Evolutionary conservation across 192 early-diverging fungal genomes (phyloP).

Genomic region (Geranomyces michiganensis): DNA sequence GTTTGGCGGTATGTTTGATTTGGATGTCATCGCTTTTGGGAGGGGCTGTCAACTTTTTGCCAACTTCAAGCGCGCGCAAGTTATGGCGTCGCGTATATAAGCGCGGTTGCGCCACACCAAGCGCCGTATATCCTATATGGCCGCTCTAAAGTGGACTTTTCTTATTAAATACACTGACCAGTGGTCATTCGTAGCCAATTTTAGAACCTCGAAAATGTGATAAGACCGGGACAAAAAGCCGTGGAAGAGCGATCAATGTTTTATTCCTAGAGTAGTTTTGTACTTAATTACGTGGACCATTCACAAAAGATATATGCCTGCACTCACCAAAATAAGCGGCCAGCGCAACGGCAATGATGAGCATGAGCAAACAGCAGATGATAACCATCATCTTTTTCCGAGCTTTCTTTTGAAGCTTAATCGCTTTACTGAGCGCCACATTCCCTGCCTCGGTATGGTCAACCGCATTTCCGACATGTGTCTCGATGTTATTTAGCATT

Average conservation of each 20-base stretch:
- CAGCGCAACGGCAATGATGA: conserved; percentile 40
- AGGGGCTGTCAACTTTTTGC: background rate
- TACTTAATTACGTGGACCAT: no score
- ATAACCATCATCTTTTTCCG: conserved; percentile 69
- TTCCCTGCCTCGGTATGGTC: conserved; percentile 66
- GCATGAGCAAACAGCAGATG: conserved; percentile 43
- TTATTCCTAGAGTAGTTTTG: no score
- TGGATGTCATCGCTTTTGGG: background rate
- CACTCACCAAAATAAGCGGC: conserved; percentile 47
- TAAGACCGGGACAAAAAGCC: no score
- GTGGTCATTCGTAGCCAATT: no score
- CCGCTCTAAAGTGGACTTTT: no score
- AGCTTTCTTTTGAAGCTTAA: conserved; percentile 60
- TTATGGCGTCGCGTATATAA: no score
- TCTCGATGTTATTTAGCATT: conserved; percentile 71
- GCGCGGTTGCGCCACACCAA: no score
- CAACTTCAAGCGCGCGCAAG: no score
- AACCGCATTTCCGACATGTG: conserved; percentile 61
- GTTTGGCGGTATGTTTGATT: conserved; percentile 21
- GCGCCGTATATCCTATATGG: no score
- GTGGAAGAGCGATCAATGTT: no score
- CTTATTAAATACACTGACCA: no score
- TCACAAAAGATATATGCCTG: background rate
- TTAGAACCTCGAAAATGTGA: no score
- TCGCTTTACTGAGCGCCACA: conserved; percentile 60